Percentiles rank a stretch among this genome's conserved stretches.
These are phyloP conservation scores for Epichloe scottii DNA, from an alignment of 2,329 filamentous ascomycete genomes.

Conservation along the genomic window DNA sequence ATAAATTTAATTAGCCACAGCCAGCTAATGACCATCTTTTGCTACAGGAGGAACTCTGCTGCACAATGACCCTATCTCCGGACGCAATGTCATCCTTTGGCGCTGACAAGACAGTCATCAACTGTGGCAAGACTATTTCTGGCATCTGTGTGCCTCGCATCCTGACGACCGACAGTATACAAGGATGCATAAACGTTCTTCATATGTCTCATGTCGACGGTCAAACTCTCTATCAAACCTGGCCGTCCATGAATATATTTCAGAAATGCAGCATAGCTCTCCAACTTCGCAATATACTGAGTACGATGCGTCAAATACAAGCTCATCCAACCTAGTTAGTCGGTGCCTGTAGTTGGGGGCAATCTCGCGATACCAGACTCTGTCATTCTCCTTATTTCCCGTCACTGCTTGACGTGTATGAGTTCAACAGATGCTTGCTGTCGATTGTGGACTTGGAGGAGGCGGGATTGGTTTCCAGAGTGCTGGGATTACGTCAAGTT, in stretches of 20 bases:
- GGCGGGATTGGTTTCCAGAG: constrained; percentile 2
- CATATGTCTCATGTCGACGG: not conserved
- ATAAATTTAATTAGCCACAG: not conserved
- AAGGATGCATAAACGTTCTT: not conserved
- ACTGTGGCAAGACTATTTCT: not conserved
- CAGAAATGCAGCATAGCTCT: not conserved
- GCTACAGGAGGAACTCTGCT: not conserved
- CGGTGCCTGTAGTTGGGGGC: not conserved
- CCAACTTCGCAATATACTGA: not conserved
- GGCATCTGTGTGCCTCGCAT: not conserved
- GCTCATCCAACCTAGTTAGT: not conserved
- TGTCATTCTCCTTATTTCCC: not conserved
- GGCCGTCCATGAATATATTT: not conserved
- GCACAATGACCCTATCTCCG: not conserved
- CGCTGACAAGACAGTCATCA: not conserved
- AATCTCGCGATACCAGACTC: not conserved
- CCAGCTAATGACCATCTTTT: not conserved
- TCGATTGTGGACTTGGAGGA: constrained; percentile 2
- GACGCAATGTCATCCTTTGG: not conserved
- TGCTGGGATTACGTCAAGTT: constrained; percentile 5
- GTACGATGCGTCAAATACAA: not conserved
- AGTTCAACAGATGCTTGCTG: not conserved
- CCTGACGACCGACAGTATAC: not conserved
- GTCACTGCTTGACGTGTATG: not conserved
- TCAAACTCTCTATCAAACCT: not conserved